Evolutionary conservation across 768 basidiomycete genomes (phyloP).

Genomic region (Infundibulicybe gibba): DNA sequence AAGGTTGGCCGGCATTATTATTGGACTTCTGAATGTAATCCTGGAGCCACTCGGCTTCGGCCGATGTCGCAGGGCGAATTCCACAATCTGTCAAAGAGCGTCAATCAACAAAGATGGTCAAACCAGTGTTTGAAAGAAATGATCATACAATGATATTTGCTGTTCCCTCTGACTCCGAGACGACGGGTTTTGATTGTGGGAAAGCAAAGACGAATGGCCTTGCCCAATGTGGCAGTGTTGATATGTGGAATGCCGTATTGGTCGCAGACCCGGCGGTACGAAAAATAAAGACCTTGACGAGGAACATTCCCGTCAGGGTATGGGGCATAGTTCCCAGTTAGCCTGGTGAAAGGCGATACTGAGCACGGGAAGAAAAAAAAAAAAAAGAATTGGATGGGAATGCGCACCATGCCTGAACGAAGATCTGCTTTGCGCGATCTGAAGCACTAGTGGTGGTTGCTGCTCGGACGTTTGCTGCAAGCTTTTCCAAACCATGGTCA

Average conservation of each 20-base stretch:
- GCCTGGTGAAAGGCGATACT: conserved; percentile 38
- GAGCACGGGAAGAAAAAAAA: conserved; percentile 5
- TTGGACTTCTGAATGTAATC: conserved; percentile 91
- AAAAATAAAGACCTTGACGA: conserved; percentile 91
- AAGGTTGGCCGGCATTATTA: conserved; percentile 75
- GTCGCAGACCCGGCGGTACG: conserved; percentile 87
- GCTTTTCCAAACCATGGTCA: conserved; percentile 80
- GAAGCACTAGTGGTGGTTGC: conserved; percentile 91
- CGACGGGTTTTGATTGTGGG: conserved; percentile 94
- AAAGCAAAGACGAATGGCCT: conserved; percentile 91
- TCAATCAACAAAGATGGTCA: conserved; percentile 26
- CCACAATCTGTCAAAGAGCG: conserved; percentile 69
- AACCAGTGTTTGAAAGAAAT: conserved; percentile 26
- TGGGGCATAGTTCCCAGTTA: conserved; percentile 86
- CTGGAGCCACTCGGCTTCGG: conserved; percentile 89
- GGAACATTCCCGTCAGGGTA: conserved; percentile 93
- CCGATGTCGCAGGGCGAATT: conserved; percentile 86
- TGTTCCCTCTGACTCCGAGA: conserved; percentile 89
- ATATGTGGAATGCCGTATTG: conserved; percentile 92
- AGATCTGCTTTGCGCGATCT: conserved; percentile 88
- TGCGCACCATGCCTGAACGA: conserved; percentile 85
- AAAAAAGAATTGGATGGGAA: neutral
- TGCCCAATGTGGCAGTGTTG: conserved; percentile 94
- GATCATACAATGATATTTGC: conserved; percentile 89
- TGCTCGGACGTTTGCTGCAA: conserved; percentile 82